These are phyloP conservation scores for Akanthomyces lecanii DNA, from an alignment of 2,329 filamentous ascomycete species.

Conservation along the genomic window DNA sequence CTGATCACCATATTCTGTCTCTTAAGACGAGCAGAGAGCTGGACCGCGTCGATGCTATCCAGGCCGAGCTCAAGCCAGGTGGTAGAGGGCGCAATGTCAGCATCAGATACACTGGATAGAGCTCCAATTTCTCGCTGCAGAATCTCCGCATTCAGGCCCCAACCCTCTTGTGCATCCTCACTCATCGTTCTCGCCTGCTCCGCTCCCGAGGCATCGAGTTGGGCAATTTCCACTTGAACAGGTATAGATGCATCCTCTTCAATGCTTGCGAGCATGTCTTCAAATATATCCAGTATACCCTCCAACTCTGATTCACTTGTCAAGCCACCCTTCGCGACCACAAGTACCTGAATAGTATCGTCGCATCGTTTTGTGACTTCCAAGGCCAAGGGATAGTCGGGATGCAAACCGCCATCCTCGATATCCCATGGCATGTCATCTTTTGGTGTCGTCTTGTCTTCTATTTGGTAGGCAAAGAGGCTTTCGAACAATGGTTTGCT, in stretches of 20 bases:
- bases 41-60: slow-evolving; percentile 90
- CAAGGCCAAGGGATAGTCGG: slow-evolving; percentile 74
- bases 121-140: slow-evolving; percentile 60
- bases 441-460: slow-evolving; percentile 28
- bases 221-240: not conserved
- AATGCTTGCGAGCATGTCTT: slow-evolving; percentile 19
- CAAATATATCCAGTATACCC: slow-evolving; percentile 38
- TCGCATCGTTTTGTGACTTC: slow-evolving; percentile 58
- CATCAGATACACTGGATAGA: slow-evolving; percentile 51
- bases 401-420: slow-evolving; percentile 42
- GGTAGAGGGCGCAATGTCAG: slow-evolving; percentile 51
- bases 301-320: slow-evolving; percentile 30
- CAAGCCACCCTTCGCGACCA: slow-evolving; percentile 52
- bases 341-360: slow-evolving; percentile 48
- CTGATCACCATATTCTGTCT: slow-evolving; percentile 55
- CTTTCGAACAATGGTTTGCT: slow-evolving; percentile 67
- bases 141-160: slow-evolving; percentile 49
- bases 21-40: slow-evolving; percentile 69
- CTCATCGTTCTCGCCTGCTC: not conserved
- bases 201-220: slow-evolving; percentile 15
- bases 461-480: slow-evolving; percentile 75
- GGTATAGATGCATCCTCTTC: not conserved
- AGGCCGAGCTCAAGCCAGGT: slow-evolving; percentile 79
- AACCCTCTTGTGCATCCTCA: slow-evolving; percentile 43
- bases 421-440: slow-evolving; percentile 49